Base-by-base conservation (phyloP, 192 early-diverging fungal species). In the Backusella parvicylindrica region DNA sequence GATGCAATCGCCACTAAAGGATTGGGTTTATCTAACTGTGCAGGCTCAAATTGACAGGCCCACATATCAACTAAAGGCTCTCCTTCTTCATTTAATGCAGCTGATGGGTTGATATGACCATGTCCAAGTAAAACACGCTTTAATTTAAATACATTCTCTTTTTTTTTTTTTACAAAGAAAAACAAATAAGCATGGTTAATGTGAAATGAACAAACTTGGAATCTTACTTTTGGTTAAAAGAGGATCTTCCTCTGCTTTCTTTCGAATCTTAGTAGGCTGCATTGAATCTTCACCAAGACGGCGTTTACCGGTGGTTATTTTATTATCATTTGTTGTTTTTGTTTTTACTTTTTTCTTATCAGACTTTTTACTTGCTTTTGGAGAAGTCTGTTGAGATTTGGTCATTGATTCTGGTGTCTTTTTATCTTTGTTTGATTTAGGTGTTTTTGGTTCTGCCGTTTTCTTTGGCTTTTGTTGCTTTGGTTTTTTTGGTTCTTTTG, bases 41-140 rank as follows among this genome's bases (percentile, higher is more conserved):
- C 41, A 26, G 85, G 84, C 31, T 84, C 78, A 71, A 84, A 87
- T 37, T 79, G 83, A 6, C 76, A 81, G 0, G 78, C 77, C 86
- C 86, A 87, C 6, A 81, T 79, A 49, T 85, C 83, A 1, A 13
- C 36, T 7, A 77, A 67, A 3, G 28, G 36, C 0, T 82, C 81
- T 6, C 78, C 75, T 38, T 84, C 82, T 36, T 80, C 77, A 1
- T 77, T 71, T 38, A 21, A 37, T 35, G 21, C 31, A 41, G 49
- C 28, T 28, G 37, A 70, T 6, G 68, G 68, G n/a, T 43, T 70
- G 1, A 75, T 16, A 30, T 75, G 68, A 7, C 67, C 68, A 56
- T 68, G 66, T 31, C 67, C 67, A 40, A 50, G 74, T 18, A 75
- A 38, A 38, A 69, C 38, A 31, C 60, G 65, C 31, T 53, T 47